Base-by-base conservation (phyloP, 2,329 filamentous ascomycete genomes). In the Akanthomyces muscarius region DNA sequence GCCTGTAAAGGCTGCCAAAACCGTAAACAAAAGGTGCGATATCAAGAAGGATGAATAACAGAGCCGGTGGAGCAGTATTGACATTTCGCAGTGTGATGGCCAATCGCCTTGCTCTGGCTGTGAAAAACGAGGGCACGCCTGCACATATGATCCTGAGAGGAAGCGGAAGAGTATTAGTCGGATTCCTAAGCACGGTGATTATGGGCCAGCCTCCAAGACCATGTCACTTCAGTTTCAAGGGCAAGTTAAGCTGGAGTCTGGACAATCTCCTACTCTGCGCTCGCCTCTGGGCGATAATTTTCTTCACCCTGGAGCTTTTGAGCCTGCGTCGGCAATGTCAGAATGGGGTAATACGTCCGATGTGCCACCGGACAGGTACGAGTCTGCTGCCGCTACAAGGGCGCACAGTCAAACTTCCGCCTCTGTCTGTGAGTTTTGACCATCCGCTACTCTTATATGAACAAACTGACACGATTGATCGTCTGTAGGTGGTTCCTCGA, bases 1-100 rank as follows among this genome's bases (percentile, higher is more conserved):
- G 86, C 86, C 47, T 89, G 86, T 72, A 83, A 87, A 66, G 83
- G 78, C 66, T 89, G 86, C 76, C 88, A 87, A 74, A 80, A 81
- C 64, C 81, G 86, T 65, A 89, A 89, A 72, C 86, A 89, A 75
- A 89, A 88, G 79, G 86, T 86, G 70, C 78, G 81, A 47, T 7
- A 23, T 13, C 11, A 25, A n/a, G 7, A 44, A 41, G 1, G 11
- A 2, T 23, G 4, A 11, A 11, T 1, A 2, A 28, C 14, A 0
- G 14, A 50, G 10, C 5, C 10, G n/a, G 41, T 6, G 4, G 41
- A 41, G 23, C n/a, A 4, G 28, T 38, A 25, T 28, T 54, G 30
- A 53, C n/a, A 33, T 6, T 36, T 33, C 18, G 48, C 66, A 87
- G 85, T 87, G 85, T 72, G 84, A 87, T 73, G 85, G 84, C 30